These are phyloP conservation scores for Barnettozyma hawaiiensis DNA, from an alignment of 1,139 yeast genomes.

Conservation along the genomic window DNA sequence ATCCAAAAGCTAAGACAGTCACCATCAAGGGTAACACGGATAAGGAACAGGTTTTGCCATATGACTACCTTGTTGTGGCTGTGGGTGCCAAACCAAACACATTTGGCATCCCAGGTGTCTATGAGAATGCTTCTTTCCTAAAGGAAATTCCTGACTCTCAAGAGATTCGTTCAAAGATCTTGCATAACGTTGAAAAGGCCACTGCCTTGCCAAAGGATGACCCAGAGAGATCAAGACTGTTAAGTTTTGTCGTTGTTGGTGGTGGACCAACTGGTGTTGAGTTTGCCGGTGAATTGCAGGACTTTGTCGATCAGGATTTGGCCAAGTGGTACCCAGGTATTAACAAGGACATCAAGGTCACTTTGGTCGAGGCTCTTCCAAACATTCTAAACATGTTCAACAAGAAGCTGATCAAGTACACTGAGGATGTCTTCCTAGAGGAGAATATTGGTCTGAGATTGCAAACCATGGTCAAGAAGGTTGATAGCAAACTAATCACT, in stretches of 20 bases:
- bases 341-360: constrained; percentile 72
- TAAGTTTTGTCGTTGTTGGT: constrained; percentile 84
- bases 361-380: constrained; percentile 88
- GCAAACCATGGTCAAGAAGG: constrained; percentile 85
- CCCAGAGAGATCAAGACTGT: constrained; percentile 72
- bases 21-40: constrained; percentile 44
- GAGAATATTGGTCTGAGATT: constrained; percentile 75
- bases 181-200: constrained; percentile 82
- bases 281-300: constrained; percentile 92
- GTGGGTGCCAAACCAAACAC: constrained; percentile 93
- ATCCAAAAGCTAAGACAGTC: constrained; percentile 57
- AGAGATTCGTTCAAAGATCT: constrained; percentile 65
- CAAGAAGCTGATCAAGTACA: constrained; percentile 76
- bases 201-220: constrained; percentile 68
- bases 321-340: constrained; percentile 84
- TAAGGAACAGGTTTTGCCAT: constrained; percentile 45
- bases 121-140: constrained; percentile 77
- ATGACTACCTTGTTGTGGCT: constrained; percentile 80
- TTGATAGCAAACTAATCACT: constrained; percentile 57
- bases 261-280: constrained; percentile 98
- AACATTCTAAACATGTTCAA: constrained; percentile 85
- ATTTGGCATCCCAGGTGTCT: constrained; percentile 90
- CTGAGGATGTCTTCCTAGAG: constrained; percentile 73
- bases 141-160: constrained; percentile 84
- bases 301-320: constrained; percentile 88